phyloP scores from a whole-genome alignment of 139 green algal species.

The Nannochloris sp. region DNA sequence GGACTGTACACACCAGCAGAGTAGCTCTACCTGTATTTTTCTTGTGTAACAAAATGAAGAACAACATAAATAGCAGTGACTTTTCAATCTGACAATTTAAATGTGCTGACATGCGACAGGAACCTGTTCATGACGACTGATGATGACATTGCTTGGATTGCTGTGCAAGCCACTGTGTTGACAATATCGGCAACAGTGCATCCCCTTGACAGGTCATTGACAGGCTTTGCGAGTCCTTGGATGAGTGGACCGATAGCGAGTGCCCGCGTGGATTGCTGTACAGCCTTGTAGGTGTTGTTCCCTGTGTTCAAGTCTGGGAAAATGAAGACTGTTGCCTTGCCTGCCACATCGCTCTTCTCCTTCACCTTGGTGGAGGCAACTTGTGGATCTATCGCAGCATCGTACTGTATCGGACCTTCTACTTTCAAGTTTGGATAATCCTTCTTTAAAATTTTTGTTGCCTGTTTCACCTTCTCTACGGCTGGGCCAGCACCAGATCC shows the following conservation, averaged over 20 bases:
- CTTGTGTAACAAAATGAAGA: background rate
- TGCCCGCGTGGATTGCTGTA: conserved; percentile 60
- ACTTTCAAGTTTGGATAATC: conserved; percentile 55
- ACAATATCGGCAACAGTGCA: conserved; percentile 88
- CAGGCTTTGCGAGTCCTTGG: conserved; percentile 75
- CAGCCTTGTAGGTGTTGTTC: conserved; percentile 84
- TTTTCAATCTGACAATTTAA: background rate
- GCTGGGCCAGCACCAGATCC: conserved; percentile 54
- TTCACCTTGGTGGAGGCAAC: conserved; percentile 72
- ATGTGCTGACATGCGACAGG: background rate
- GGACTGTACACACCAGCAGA: conserved; percentile 50
- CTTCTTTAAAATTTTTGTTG: conserved; percentile 47
- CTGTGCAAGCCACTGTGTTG: conserved; percentile 77
- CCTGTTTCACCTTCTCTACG: conserved; percentile 69
- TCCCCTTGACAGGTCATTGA: conserved; percentile 84
- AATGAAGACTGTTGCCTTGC: conserved; percentile 70
- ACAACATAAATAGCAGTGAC: background rate
- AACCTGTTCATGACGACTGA: conserved; percentile 3
- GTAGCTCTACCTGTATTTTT: background rate
- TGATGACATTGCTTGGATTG: conserved; percentile 49
- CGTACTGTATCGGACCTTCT: conserved; percentile 78
- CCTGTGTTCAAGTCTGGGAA: conserved; percentile 91
- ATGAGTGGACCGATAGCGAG: conserved; percentile 84
- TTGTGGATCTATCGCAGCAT: conserved; percentile 72
- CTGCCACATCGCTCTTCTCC: conserved; percentile 59